Base-by-base conservation (phyloP, 2,329 filamentous ascomycete genomes). In the Trichophyton equinum region DNA sequence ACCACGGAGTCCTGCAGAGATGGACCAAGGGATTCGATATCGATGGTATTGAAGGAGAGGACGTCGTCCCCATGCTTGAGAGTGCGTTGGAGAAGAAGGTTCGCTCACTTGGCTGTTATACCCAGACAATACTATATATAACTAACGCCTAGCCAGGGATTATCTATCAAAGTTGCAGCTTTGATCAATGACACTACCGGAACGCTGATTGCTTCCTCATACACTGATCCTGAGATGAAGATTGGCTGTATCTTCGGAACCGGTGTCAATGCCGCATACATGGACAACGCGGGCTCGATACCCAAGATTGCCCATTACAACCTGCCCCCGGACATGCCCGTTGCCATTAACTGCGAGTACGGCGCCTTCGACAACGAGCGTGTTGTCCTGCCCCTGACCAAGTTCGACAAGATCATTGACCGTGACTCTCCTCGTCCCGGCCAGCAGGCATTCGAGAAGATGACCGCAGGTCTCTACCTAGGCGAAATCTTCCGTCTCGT, bases 21-120 rank as follows among this genome's bases (percentile, higher is more conserved):
- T 97, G 92, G 92, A 96, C 92, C 67, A 97, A 97, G 79, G 92
- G 92, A 2, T 96, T 96, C 71, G 91, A 96, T 72, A 95, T 97
- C 73, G 82, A 85, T 27, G 91, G 90, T 44, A 90, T 96, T 51
- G 91, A 96, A 78, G 91, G 91, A 59, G 69, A 92, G 57, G 92
- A 97, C 69, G 88, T 96, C 30, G 91, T 95, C 8, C 89, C 89
- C 57, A 88, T 92, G 77, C 86, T 97, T 61, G 88, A 95, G 75
- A 82, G 81, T 59, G 89, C 90, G 22, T 77, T 96, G 62, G 79
- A 81, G 63, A 85, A 85, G 72, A 79, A 84, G 70, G 86, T 88
- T 77, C 59, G 70, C 11, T 38, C 33, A 13, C 1, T 30, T 30
- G 27, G 6, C 27, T 38, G 11, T 13, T 13, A 38, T 38, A 38